These are phyloP conservation scores for Cladophialophora bantiana DNA, from an alignment of 2,329 filamentous ascomycete genomes.

Conservation along the genomic window DNA sequence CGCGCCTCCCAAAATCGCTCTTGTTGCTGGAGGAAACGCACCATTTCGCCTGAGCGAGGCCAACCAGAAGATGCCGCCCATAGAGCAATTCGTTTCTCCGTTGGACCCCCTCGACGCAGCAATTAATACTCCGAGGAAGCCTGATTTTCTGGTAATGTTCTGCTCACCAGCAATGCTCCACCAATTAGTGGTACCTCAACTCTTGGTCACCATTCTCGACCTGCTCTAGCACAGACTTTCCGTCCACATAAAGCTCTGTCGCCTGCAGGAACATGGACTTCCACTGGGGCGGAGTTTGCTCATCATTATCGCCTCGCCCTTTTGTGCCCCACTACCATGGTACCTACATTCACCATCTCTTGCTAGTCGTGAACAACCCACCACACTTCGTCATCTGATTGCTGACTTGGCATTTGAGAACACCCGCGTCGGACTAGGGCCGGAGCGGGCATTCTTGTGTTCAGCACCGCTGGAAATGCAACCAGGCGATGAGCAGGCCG, in stretches of 20 bases:
- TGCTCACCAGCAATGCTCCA: slow-evolving; percentile 29
- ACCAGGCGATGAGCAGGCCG: neutral
- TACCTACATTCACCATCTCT: neutral
- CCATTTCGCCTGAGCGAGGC: slow-evolving; percentile 16
- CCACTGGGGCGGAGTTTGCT: slow-evolving; percentile 21
- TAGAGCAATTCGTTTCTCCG: slow-evolving; percentile 15
- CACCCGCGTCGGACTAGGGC: neutral
- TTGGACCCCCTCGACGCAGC: slow-evolving; percentile 3
- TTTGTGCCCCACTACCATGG: slow-evolving; percentile 24
- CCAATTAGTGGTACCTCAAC: neutral
- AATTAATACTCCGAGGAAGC: neutral
- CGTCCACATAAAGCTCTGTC: slow-evolving; percentile 27
- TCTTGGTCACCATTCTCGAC: slow-evolving; percentile 22
- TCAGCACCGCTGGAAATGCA: neutral
- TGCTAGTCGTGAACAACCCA: neutral
- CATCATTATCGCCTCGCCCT: slow-evolving; percentile 24
- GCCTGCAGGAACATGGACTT: slow-evolving; percentile 18
- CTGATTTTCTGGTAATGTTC: slow-evolving; percentile 27
- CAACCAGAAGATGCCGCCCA: slow-evolving; percentile 1
- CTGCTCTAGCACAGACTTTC: slow-evolving; percentile 21
- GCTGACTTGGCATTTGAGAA: slow-evolving; percentile 12
- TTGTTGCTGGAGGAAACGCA: slow-evolving; percentile 18
- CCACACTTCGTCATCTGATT: slow-evolving; percentile 10
- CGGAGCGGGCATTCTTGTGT: slow-evolving; percentile 13
- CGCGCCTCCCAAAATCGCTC: slow-evolving; percentile 26